Percentiles rank a stretch among this genome's conserved stretches.
Evolutionary conservation across 352 stramenopile species (phyloP).

Genomic region (Phytophthora kernoviae): DNA sequence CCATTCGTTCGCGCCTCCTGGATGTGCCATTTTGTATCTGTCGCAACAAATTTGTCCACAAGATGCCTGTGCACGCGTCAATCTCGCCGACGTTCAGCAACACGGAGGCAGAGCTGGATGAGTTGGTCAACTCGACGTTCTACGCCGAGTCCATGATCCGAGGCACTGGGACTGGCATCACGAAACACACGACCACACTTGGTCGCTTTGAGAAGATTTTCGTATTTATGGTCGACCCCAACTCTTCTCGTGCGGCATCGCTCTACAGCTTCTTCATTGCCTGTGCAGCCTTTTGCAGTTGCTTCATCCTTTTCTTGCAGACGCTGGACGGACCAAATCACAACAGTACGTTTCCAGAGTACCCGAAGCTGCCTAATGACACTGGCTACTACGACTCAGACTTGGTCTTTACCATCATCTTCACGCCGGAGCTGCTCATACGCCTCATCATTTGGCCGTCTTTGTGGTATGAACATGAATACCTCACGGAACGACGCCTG

Average conservation of each 20-base stretch:
- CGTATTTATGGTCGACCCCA: conserved; percentile 75
- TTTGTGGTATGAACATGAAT: conserved; percentile 73
- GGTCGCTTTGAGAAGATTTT: conserved; percentile 68
- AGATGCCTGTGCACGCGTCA: conserved; percentile 62
- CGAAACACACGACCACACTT: conserved; percentile 47
- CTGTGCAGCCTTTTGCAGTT: conserved; percentile 67
- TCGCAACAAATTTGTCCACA: not conserved
- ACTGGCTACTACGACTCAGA: conserved; percentile 65
- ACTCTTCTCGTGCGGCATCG: conserved; percentile 62
- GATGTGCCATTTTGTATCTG: not conserved
- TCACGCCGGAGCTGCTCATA: conserved; percentile 71
- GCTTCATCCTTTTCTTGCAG: conserved; percentile 75
- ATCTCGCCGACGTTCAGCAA: conserved; percentile 70
- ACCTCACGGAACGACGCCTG: conserved; percentile 64
- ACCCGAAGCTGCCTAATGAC: conserved; percentile 56
- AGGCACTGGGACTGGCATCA: conserved; percentile 33
- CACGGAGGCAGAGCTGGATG: conserved; percentile 56
- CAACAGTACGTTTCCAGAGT: conserved; percentile 63
- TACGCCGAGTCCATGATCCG: conserved; percentile 51
- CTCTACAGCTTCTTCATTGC: conserved; percentile 81
- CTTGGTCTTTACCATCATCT: conserved; percentile 74
- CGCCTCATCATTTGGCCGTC: conserved; percentile 77
- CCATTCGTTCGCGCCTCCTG: not conserved
- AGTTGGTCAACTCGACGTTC: conserved; percentile 55
- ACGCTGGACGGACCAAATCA: conserved; percentile 81